phyloP scores from a whole-genome alignment of 148 eudicot species.

The Pharnaceum exiguum region DNA sequence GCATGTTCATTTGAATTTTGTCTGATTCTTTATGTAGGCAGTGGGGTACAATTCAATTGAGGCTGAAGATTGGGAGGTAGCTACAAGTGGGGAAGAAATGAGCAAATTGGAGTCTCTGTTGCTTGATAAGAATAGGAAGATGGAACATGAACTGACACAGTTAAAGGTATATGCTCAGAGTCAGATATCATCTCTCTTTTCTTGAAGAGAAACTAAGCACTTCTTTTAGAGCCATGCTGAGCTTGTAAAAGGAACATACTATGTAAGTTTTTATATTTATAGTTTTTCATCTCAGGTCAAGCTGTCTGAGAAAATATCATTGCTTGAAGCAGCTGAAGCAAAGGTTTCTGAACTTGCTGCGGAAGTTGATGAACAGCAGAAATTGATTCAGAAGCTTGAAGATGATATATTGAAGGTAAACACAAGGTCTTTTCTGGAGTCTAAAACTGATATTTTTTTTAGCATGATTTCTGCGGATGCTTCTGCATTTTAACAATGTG shows the following conservation, averaged over 20 bases:
- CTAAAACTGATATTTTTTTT: neutral
- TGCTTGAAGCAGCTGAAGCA: conserved; percentile 80
- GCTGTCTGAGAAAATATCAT: conserved; percentile 72
- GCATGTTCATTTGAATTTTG: conserved; percentile 1
- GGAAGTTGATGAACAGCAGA: conserved; percentile 72
- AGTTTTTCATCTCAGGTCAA: conserved; percentile 47
- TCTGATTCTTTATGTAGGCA: conserved; percentile 50
- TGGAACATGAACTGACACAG: conserved; percentile 97
- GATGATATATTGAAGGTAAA: conserved; percentile 93
- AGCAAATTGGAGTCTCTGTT: conserved; percentile 94
- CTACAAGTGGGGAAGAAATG: conserved; percentile 98
- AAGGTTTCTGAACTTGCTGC: conserved; percentile 62
- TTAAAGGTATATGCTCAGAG: conserved; percentile 91
- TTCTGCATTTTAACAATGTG: neutral
- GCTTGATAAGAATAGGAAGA: conserved; percentile 96
- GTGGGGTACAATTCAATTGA: conserved; percentile 99
- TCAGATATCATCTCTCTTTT: no score
- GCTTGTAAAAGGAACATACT: conserved; percentile 3
- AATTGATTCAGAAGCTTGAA: conserved; percentile 93
- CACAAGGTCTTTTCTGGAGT: neutral
- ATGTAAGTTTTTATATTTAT: neutral
- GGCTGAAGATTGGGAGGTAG: conserved; percentile 99
- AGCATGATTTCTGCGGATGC: neutral
- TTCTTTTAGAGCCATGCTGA: conserved; percentile 2
- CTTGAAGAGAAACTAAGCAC: neutral